These are phyloP conservation scores for Amanita rimosa DNA, from an alignment of 768 basidiomycete species.

Conservation along the genomic window DNA sequence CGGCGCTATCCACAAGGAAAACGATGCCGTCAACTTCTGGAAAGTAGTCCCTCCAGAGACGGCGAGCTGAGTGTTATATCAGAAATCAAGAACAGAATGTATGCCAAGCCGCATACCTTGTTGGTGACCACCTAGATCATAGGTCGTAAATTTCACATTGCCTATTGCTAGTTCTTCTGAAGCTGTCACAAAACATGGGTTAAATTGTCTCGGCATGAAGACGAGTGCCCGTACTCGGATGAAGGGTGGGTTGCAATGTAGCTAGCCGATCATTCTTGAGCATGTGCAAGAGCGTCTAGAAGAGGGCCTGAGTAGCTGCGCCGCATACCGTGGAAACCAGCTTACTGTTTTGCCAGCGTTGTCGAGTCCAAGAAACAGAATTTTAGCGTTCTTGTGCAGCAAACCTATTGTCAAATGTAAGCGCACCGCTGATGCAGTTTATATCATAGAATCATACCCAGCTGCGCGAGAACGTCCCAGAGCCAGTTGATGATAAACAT, in stretches of 20 bases:
- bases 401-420: constrained; percentile 41
- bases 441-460: constrained; percentile 40
- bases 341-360: constrained; percentile 97
- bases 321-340: constrained; percentile 14
- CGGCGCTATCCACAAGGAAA: constrained; percentile 95
- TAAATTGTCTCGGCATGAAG: constrained; percentile 5
- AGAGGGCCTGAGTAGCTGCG: background rate
- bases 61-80: constrained; percentile 54
- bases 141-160: constrained; percentile 98
- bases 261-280: constrained; percentile 98
- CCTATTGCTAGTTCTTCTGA: constrained; percentile 99
- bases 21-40: constrained; percentile 98
- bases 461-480: constrained; percentile 89
- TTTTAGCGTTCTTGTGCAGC: constrained; percentile 98
- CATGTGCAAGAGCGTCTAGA: constrained; percentile 93
- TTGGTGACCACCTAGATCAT: constrained; percentile 95
- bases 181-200: constrained; percentile 34
- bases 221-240: constrained; percentile 66
- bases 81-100: background rate
- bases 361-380: constrained; percentile 96
- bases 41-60: constrained; percentile 99
- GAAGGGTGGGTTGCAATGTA: constrained; percentile 94
- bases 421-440: background rate
- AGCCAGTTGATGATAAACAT: constrained; percentile 95
- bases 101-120: constrained; percentile 48